Evolutionary conservation across 73 alveolate genomes (phyloP).

Genomic region (Breviolum minutum): DNA sequence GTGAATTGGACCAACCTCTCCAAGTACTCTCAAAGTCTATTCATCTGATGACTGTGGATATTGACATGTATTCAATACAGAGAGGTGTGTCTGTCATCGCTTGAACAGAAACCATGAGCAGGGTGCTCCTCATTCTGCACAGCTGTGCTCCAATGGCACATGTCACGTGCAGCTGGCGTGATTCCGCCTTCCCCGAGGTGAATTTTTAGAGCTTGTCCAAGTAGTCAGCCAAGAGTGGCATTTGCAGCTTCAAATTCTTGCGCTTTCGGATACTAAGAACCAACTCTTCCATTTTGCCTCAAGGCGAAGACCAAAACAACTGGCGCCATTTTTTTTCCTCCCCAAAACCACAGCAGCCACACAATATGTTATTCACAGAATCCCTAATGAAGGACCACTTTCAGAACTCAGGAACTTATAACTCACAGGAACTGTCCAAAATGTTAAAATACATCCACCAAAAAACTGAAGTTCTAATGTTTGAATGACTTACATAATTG

Average conservation of each 20-base stretch:
- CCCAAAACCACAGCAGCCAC: background rate
- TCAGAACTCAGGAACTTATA: no score
- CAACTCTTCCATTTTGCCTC: conserved; percentile 84
- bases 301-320: background rate
- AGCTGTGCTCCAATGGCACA: background rate
- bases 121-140: background rate
- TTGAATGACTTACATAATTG: no score
- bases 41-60: background rate
- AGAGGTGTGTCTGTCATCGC: background rate
- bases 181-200: background rate
- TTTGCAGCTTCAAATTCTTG: conserved; percentile 85
- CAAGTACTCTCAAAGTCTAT: background rate
- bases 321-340: background rate
- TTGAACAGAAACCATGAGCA: conserved; percentile 12
- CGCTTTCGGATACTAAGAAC: conserved; percentile 95
- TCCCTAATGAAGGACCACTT: no score
- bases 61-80: background rate
- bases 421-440: no score
- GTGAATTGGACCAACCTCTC: conserved; percentile 49
- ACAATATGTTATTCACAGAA: no score
- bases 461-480: no score
- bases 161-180: conserved; percentile 21
- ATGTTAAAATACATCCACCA: no score
- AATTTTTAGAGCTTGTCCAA: conserved; percentile 33
- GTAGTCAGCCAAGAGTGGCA: conserved; percentile 70